Evolutionary conservation across 2,329 filamentous ascomycete genomes (phyloP).

Genomic region (Aphanocladium album): DNA sequence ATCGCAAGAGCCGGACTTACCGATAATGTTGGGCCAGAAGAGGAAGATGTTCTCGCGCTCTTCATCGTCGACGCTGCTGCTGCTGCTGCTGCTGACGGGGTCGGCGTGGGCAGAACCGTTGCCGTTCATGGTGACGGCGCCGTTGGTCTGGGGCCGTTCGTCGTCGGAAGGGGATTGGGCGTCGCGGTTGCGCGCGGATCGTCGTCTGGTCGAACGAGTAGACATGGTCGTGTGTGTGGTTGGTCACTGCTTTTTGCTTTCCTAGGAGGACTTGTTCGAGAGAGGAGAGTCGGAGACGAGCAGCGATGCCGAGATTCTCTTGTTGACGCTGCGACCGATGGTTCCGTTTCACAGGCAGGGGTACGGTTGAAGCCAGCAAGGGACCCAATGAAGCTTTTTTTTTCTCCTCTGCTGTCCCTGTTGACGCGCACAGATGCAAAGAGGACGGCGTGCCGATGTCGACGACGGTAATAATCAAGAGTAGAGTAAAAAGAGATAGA

Average conservation of each 20-base stretch:
- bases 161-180: conserved; percentile 9
- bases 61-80: conserved; percentile 18
- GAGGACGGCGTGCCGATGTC: background rate
- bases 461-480: background rate
- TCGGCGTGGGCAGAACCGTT: conserved; percentile 37
- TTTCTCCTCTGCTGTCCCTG: background rate
- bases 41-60: conserved; percentile 71
- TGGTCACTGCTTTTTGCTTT: no score
- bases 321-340: background rate
- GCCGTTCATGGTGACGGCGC: conserved; percentile 34
- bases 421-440: background rate
- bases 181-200: conserved; percentile 29
- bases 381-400: background rate
- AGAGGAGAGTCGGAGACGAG: background rate
- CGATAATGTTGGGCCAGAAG: conserved; percentile 78
- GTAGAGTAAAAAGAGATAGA: conserved; percentile 1
- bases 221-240: conserved; percentile 27
- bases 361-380: background rate
- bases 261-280: no score
- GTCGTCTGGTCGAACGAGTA: conserved; percentile 33
- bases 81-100: conserved; percentile 29
- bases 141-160: background rate
- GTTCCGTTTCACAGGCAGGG: background rate
- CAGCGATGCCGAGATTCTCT: background rate
- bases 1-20: conserved; percentile 39